Evolutionary conservation across 768 basidiomycete species (phyloP).

Genomic region (Pleurotus tuber-regium): DNA sequence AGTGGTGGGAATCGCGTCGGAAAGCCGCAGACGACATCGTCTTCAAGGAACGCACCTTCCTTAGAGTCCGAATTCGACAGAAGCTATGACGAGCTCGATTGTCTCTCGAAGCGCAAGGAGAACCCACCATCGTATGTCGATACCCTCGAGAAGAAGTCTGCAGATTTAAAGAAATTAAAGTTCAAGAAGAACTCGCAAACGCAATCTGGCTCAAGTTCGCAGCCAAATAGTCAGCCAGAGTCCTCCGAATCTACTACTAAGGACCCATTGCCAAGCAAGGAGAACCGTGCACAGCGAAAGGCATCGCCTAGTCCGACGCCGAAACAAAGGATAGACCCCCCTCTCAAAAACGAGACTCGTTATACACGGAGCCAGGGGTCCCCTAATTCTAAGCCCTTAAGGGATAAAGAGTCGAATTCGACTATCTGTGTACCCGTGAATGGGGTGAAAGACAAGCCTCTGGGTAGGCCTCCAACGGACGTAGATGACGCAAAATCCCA

Average conservation of each 20-base stretch:
- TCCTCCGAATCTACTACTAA: constrained; percentile 3
- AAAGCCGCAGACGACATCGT: neutral
- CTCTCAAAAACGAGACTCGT: neutral
- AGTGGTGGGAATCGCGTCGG: neutral
- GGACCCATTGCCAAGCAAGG: constrained; percentile 6
- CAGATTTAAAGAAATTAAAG: constrained; percentile 21
- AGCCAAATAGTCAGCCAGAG: constrained; percentile 10
- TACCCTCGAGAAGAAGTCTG: constrained; percentile 14
- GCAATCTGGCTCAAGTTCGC: neutral
- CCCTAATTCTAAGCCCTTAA: neutral
- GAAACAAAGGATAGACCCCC: neutral
- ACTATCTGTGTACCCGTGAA: too few relatives aligned
- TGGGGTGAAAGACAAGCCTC: neutral
- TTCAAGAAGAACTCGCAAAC: constrained; percentile 34
- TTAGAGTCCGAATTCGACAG: neutral
- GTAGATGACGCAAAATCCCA: neutral
- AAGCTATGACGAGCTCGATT: constrained; percentile 7
- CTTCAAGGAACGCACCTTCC: neutral
- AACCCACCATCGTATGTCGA: neutral
- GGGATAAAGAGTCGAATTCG: neutral
- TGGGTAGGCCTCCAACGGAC: neutral
- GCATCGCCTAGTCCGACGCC: neutral
- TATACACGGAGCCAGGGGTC: neutral
- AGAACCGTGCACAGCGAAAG: neutral
- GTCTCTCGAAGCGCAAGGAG: constrained; percentile 1